Evolutionary conservation across 2,329 filamentous ascomycete species (phyloP).

Genomic region (Rutstroemia sydowiana): DNA sequence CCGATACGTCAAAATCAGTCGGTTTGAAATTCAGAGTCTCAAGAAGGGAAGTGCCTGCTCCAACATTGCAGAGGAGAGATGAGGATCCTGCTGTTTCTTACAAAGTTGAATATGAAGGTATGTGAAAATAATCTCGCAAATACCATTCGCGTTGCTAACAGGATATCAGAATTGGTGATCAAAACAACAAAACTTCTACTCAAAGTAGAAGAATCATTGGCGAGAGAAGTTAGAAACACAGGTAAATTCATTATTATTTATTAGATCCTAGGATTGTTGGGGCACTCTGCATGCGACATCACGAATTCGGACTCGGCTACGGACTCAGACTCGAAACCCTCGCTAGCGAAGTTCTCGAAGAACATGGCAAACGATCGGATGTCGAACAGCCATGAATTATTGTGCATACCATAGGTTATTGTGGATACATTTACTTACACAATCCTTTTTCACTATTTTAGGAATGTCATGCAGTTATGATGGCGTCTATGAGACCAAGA

Average conservation of each 20-base stretch:
- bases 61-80: constrained; percentile 40
- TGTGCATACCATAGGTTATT: neutral
- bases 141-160: constrained; percentile 1
- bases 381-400: neutral
- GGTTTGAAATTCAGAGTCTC: constrained; percentile 62
- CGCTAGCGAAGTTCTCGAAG: neutral
- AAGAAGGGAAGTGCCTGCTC: constrained; percentile 38
- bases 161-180: constrained; percentile 58
- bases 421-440: constrained; percentile 8
- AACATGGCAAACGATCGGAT: neutral
- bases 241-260: constrained; percentile 65
- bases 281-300: neutral
- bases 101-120: constrained; percentile 65
- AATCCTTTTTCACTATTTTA: neutral
- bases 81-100: constrained; percentile 63
- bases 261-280: constrained; percentile 39
- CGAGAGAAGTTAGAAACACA: constrained; percentile 50
- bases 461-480: constrained; percentile 6
- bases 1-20: constrained; percentile 53
- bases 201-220: constrained; percentile 56
- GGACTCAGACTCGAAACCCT: neutral
- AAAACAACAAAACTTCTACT: constrained; percentile 56
- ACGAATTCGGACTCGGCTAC: neutral
- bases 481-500: constrained; percentile 6
- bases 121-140: neutral